Conservation (phyloP, 192 early-diverging fungal genomes). For the Chytriomyces confervae region DNA sequence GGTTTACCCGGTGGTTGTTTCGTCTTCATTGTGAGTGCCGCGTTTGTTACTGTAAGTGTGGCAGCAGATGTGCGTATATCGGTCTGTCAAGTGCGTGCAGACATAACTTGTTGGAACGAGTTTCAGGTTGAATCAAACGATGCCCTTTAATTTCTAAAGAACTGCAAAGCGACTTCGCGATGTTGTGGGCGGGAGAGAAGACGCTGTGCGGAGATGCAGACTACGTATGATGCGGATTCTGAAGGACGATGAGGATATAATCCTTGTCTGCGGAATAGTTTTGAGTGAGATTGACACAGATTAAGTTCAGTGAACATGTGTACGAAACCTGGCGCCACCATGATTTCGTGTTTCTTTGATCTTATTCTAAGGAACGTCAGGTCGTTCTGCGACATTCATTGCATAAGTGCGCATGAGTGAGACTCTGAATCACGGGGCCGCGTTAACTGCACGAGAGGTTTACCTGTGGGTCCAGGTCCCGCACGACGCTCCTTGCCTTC, state of each 20-base stretch:
- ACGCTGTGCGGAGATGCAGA: background rate
- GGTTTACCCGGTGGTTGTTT: too few species aligned
- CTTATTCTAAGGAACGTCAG: conserved; percentile 91
- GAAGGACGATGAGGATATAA: conserved; percentile 82
- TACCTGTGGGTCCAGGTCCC: conserved; percentile 86
- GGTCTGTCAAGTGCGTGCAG: background rate
- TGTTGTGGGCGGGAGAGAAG: background rate
- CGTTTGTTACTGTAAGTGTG: background rate
- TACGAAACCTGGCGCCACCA: conserved; percentile 83
- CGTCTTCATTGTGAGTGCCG: conserved; percentile 44
- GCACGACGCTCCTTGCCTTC: conserved; percentile 75
- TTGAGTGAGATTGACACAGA: background rate
- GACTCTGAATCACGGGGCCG: background rate
- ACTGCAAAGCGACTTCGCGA: background rate
- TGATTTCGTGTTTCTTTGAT: conserved; percentile 95
- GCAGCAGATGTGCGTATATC: background rate
- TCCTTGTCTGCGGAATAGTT: conserved; percentile 71
- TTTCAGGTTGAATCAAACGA: too few species aligned
- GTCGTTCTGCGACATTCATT: conserved; percentile 71
- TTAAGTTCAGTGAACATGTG: background rate
- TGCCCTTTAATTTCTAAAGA: background rate
- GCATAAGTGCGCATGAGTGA: background rate
- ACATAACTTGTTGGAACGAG: background rate
- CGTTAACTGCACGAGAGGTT: background rate
- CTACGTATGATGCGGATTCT: conserved; percentile 66